phyloP scores from a whole-genome alignment of 192 early-diverging fungal species.

The Chytriomyces confervae region DNA sequence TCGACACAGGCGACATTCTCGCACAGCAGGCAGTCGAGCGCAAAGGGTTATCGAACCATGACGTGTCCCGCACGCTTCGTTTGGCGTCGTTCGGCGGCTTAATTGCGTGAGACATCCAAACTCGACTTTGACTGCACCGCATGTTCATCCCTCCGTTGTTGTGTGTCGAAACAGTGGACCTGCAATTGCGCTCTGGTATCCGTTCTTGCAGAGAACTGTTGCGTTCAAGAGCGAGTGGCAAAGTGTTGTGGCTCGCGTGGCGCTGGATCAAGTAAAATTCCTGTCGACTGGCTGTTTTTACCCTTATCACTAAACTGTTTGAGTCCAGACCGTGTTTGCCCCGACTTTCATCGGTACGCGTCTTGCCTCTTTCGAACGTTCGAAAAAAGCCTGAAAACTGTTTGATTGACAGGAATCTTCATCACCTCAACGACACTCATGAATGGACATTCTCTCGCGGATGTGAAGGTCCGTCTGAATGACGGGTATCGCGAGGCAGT shows the following conservation, averaged over 20 bases:
- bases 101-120: conserved; percentile 42
- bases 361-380: conserved; percentile 47
- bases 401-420: conserved; percentile 16
- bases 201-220: conserved; percentile 63
- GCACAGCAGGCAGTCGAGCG: conserved; percentile 71
- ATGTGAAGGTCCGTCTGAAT: conserved; percentile 8
- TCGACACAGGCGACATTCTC: conserved; percentile 64
- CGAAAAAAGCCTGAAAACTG: too few species aligned
- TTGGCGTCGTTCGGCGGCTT: conserved; percentile 63
- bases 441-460: neutral
- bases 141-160: neutral
- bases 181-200: conserved; percentile 63
- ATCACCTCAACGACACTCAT: conserved; percentile 17
- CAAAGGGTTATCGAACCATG: conserved; percentile 49
- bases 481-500: too few species aligned
- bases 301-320: conserved; percentile 51
- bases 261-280: too few species aligned
- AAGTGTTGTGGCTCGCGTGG: conserved; percentile 31
- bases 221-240: conserved; percentile 41
- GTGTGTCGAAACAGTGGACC: conserved; percentile 39
- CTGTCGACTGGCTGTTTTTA: conserved; percentile 32
- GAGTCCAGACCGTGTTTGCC: conserved; percentile 73
- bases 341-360: conserved; percentile 73
- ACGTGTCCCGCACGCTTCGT: conserved; percentile 59
- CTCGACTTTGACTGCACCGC: neutral